These are phyloP conservation scores for Intubia oerlemansii DNA, from an alignment of 2,329 filamentous ascomycete genomes.

Conservation along the genomic window DNA sequence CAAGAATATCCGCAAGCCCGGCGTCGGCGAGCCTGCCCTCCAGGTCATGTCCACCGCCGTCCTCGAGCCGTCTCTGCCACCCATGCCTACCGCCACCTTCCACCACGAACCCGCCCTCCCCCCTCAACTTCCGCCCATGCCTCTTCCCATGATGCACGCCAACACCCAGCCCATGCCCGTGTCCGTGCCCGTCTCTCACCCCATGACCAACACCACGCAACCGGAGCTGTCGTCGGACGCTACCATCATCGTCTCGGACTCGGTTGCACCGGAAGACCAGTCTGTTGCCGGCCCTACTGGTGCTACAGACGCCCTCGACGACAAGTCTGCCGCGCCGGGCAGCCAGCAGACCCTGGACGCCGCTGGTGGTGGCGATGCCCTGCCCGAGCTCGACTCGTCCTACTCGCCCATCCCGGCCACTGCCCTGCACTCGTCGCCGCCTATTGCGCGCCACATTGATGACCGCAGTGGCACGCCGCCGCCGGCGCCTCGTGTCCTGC, in stretches of 20 bases:
- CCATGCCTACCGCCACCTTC: constrained; percentile 10
- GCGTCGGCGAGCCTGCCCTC: constrained; percentile 30
- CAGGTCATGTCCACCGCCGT: constrained; percentile 31
- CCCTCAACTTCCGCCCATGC: constrained; percentile 17
- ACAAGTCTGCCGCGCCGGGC: too few species aligned
- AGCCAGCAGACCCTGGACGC: constrained; percentile 1
- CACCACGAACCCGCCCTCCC: constrained; percentile 26
- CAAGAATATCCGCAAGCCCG: constrained; percentile 44
- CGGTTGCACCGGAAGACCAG: constrained; percentile 8
- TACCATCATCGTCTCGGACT: constrained; percentile 51
- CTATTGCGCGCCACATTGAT: constrained; percentile 39
- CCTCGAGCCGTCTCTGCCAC: constrained; percentile 27
- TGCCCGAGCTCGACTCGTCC: constrained; percentile 22
- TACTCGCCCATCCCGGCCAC: constrained; percentile 50
- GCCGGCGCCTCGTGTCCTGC: constrained; percentile 34
- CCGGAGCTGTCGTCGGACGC: constrained; percentile 55
- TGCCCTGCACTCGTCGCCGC: constrained; percentile 77
- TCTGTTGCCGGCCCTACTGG: background rate
- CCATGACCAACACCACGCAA: constrained; percentile 10
- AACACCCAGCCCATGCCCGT: background rate
- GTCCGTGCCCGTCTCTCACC: too few species aligned
- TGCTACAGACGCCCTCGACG: too few species aligned
- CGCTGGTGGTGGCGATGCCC: background rate
- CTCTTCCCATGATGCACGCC: too few species aligned
- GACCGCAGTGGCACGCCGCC: constrained; percentile 56